Evolutionary conservation across 768 basidiomycete species (phyloP), one percentile per base, ranked within the genome.

Genomic region (Collybiopsis luxurians): DNA sequence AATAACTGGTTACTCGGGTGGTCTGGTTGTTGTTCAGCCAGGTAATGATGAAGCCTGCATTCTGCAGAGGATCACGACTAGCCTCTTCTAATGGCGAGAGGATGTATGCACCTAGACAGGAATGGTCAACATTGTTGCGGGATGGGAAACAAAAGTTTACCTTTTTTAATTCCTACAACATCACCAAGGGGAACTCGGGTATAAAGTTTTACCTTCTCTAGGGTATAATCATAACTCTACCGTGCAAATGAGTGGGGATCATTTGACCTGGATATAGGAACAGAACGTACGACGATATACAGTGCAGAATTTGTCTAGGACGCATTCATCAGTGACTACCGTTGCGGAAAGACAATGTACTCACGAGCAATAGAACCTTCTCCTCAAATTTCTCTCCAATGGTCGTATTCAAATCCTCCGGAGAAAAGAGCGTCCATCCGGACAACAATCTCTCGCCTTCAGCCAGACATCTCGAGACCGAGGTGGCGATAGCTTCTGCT

Each of bases 391-490:
- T 88, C 39, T 89, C 80, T n/a, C 83, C 80, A 6, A 90, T 66
- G 68, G 79, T 91, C 49, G 78, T 73, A 64, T 90, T 90, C 53
- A 90, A 66, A 51, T 89, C 83, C 61, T 85, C 82, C 0, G 97
- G 97, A 0, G 92, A 83, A 61, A 98, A 86, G 26, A 98, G 67
- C 0, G 95, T 98, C 96, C 97, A 98, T 1, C 94, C 96, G 4
- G 82, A 85, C 4, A 93, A 65, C 43, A 93, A 69, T 2, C 82
- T 76, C 67, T 99, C 93, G 13, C 85, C 90, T 59, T 92, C 90
- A 4, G 77, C 71, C 4, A 96, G 65, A 2, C 93, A 87, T 27
- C 89, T 77, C 1, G 87, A 86, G 1, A 92, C 85, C 44, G 88
- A 90, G 0, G 89, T 95, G 31, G 95, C 92, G 62, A 98, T 89